These are phyloP conservation scores for Pyrenophora teres DNA, from an alignment of 2,329 filamentous ascomycete genomes.

Conservation along the genomic window DNA sequence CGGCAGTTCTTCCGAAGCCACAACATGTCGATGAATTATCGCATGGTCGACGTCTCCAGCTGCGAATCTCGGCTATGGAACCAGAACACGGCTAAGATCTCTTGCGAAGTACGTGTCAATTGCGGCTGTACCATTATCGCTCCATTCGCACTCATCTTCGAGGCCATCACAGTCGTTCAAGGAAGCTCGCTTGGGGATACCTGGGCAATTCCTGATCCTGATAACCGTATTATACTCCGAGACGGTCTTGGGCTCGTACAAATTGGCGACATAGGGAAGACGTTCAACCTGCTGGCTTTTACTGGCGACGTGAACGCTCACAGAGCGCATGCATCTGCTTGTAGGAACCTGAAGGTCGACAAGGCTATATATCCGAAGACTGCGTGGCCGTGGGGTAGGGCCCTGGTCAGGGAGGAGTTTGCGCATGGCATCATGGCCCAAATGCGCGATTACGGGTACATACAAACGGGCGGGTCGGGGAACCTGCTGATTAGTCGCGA, in stretches of 20 bases:
- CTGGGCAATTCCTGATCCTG: not conserved
- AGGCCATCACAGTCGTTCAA: conserved; percentile 6
- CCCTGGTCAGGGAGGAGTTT: conserved; percentile 34
- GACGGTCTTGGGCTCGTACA: conserved; percentile 10
- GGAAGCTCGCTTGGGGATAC: conserved; percentile 7
- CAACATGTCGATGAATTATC: conserved; percentile 11
- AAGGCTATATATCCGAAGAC: not conserved
- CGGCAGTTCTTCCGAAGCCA: not conserved
- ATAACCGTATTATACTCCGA: conserved; percentile 1
- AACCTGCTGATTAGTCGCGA: conserved; percentile 16
- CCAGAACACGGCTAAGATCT: not conserved
- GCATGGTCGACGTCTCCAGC: conserved; percentile 1
- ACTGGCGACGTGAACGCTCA: conserved; percentile 4
- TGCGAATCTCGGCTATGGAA: conserved; percentile 7
- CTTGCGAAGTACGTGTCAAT: conserved; percentile 10
- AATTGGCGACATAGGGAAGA: conserved; percentile 4
- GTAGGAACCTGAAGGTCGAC: not conserved
- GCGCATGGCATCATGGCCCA: conserved; percentile 21
- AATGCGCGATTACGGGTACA: conserved; percentile 19
- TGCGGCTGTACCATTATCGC: conserved; percentile 5
- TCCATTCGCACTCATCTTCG: conserved; percentile 10
- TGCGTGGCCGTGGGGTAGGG: conserved; percentile 15
- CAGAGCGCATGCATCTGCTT: not conserved
- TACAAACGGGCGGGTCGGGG: conserved; percentile 12
- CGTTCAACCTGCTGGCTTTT: conserved; percentile 4